Conservation (phyloP, 306 rosid genomes). For the Urtica urens region DNA sequence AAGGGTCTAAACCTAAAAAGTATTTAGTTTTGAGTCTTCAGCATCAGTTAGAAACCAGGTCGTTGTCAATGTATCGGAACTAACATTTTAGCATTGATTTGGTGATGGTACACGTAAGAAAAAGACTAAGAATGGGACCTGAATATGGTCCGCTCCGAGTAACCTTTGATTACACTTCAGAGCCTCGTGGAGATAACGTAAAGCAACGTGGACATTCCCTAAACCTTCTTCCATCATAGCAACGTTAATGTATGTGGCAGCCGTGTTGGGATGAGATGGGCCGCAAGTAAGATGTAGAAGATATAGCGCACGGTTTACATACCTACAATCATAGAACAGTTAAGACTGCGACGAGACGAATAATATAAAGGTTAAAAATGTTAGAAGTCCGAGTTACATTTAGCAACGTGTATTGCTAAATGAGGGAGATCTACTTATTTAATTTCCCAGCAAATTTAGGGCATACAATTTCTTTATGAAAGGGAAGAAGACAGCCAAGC, state of each 20-base stretch:
- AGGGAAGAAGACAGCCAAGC: no score
- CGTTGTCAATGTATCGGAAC: no score
- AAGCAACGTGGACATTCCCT: conserved; percentile 94
- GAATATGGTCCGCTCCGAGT: conserved; percentile 97
- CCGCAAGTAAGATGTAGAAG: conserved; percentile 95
- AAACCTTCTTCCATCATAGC: conserved; percentile 99
- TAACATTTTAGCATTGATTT: no score
- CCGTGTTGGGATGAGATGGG: conserved; percentile 99
- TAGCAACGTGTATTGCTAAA: no score
- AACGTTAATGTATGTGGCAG: conserved; percentile 94
- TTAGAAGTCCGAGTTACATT: no score
- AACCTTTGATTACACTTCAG: conserved; percentile 89
- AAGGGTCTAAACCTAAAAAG: no score
- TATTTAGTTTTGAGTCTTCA: neutral
- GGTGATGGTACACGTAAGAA: neutral
- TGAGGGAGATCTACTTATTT: no score
- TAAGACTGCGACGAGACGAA: no score
- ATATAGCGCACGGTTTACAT: conserved; percentile 87
- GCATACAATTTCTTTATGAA: no score
- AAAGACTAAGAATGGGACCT: conserved; percentile 42
- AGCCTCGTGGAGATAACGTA: conserved; percentile 96
- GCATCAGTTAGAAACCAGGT: no score
- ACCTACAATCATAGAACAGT: conserved; percentile 32
- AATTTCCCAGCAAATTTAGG: no score
- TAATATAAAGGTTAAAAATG: no score